Evolutionary conservation across 148 eudicot species (phyloP), one percentile per base, ranked within the genome.

Genomic region (Chenopodium album): DNA sequence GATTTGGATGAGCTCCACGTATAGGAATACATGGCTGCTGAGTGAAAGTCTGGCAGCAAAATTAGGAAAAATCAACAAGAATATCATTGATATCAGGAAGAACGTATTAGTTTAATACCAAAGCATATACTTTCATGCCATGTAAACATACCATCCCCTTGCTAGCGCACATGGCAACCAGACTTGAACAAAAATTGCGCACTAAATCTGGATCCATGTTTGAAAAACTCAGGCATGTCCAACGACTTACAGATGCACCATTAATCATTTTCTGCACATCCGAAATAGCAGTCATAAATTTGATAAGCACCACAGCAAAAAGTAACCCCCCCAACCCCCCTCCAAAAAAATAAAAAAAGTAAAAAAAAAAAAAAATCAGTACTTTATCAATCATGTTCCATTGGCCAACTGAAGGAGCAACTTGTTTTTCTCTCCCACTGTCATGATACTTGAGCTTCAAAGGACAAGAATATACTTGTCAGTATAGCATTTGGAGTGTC

Each of bases 381-480:
- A 96, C 99, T 94, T 89, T 91, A 19, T 89, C 76, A 1, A 94
- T 96, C 99, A 94, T 96, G 67, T 96, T 96, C 99, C 99, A 96
- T 23, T 83, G 87, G 0, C 99, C 99, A 19, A 90, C 91, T 2
- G 81, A 80, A 10, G 99, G 99, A 32, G 90, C 86, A 29, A 90
- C 86, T 59, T 54, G 73, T 22, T 76, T 34, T 67, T 91, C 91
- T 50, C 46, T 78, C 4, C 90, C 93, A 79, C 85, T 76, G 13
- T 83, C 92, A 68, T 90, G 91, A 79, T 96, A 96, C 82, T 84
- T 84, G 4, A 96, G 89, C 98, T 96, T 86, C 13, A 80, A 6
- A 71, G 70, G 67, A 64, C 20, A 84, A 46, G 65, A 20, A 41
- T 9, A 70, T 78, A 52, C 60, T 6, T 11, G n/a, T 67, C 67